Percentiles rank a stretch among this genome's conserved stretches.
These are phyloP conservation scores for Ustilago tritici DNA, from an alignment of 1,284 basidiomycete species.

Conservation along the genomic window DNA sequence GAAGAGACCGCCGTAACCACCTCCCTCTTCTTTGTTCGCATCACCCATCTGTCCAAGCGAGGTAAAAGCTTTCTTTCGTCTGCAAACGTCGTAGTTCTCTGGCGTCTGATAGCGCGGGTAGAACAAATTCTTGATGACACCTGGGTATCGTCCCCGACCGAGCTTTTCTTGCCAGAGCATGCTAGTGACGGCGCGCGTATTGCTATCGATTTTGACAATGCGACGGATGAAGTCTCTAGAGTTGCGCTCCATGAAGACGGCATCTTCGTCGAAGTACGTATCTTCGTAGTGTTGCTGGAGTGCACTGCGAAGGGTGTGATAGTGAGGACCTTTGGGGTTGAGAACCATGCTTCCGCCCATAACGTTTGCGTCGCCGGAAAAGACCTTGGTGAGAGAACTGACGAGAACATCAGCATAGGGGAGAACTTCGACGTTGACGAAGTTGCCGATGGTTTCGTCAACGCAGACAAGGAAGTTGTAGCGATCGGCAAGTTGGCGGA, in stretches of 20 bases:
- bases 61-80: slow-evolving; percentile 70
- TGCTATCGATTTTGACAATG: slow-evolving; percentile 82
- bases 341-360: slow-evolving; percentile 85
- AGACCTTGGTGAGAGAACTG: slow-evolving; percentile 92
- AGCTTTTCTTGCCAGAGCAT: slow-evolving; percentile 74
- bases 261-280: slow-evolving; percentile 89
- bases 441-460: slow-evolving; percentile 97
- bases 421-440: slow-evolving; percentile 92
- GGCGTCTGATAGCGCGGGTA: slow-evolving; percentile 86
- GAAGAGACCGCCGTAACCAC: slow-evolving; percentile 90
- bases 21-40: slow-evolving; percentile 13
- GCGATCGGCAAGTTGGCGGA: slow-evolving; percentile 85
- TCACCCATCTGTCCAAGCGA: slow-evolving; percentile 8
- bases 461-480: slow-evolving; percentile 89
- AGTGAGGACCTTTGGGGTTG: slow-evolving; percentile 82
- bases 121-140: slow-evolving; percentile 83
- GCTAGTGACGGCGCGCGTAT: slow-evolving; percentile 84
- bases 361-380: slow-evolving; percentile 93
- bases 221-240: slow-evolving; percentile 89
- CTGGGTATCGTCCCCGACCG: slow-evolving; percentile 19
- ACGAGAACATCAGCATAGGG: slow-evolving; percentile 92
- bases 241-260: slow-evolving; percentile 97
- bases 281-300: slow-evolving; percentile 83
- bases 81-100: slow-evolving; percentile 80
- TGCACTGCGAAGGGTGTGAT: slow-evolving; percentile 76